Conservation (phyloP, 208 protist species). For the Phytomonas sp. region DNA sequence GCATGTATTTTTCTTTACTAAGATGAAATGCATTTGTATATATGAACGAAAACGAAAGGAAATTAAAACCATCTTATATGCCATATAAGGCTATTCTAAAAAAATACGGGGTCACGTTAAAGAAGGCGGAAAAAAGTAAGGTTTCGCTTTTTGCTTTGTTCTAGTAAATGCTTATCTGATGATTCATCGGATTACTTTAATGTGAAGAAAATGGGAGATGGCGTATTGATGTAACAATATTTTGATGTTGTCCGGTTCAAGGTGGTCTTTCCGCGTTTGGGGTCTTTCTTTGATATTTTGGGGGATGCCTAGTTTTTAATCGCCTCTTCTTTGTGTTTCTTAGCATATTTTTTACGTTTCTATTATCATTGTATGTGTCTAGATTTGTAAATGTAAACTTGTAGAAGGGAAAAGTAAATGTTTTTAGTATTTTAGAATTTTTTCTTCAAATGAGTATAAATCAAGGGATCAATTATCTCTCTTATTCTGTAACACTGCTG, state of each 20-base stretch:
- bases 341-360: background rate
- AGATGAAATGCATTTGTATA: background rate
- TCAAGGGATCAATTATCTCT: background rate
- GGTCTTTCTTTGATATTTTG: background rate
- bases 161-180: background rate
- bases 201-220: background rate
- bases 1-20: background rate
- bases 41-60: background rate
- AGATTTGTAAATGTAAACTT: slow-evolving; percentile 3
- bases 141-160: background rate
- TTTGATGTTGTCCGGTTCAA: background rate
- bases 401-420: background rate
- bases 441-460: background rate
- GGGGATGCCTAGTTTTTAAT: slow-evolving; percentile 1
- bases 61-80: background rate
- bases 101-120: background rate
- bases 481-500: background rate
- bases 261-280: background rate
- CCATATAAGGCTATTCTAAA: slow-evolving; percentile 1
- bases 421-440: slow-evolving; percentile 1
- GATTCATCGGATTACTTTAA: background rate
- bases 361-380: slow-evolving; percentile 7
- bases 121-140: background rate
- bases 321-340: slow-evolving; percentile 9
- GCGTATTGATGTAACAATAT: slow-evolving; percentile 6